phyloP scores from a whole-genome alignment of 2,329 filamentous ascomycete genomes.

The Paecilomyces sp. region DNA sequence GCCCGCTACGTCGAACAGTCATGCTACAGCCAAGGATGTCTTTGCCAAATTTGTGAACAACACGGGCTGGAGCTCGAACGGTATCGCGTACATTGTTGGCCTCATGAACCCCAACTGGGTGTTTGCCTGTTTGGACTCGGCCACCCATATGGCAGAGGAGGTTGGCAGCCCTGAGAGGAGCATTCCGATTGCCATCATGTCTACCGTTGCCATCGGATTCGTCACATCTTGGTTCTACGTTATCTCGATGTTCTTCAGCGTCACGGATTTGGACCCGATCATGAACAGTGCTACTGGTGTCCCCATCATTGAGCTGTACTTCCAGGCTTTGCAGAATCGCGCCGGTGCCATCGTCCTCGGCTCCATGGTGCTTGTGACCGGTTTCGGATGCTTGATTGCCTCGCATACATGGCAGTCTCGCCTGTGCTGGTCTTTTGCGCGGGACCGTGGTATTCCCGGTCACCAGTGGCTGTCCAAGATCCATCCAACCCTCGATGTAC shows the following conservation, averaged over 20 bases:
- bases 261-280: conserved; percentile 38
- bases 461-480: conserved; percentile 35
- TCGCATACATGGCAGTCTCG: conserved; percentile 46
- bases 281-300: conserved; percentile 36
- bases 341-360: conserved; percentile 42
- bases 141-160: conserved; percentile 47
- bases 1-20: conserved; percentile 36
- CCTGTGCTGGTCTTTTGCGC: conserved; percentile 47
- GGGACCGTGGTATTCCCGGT: conserved; percentile 43
- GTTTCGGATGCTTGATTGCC: conserved; percentile 40
- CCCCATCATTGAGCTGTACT: conserved; percentile 43
- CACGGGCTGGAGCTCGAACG: conserved; percentile 40
- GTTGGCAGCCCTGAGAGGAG: conserved; percentile 40
- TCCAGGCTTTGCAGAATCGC: conserved; percentile 38
- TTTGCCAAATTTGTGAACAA: conserved; percentile 48
- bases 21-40: conserved; percentile 43
- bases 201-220: conserved; percentile 44
- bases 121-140: conserved; percentile 45
- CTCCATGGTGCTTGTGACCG: conserved; percentile 40
- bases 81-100: conserved; percentile 46
- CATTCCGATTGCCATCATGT: conserved; percentile 45
- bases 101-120: conserved; percentile 46
- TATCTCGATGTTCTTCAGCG: conserved; percentile 45
- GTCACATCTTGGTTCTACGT: conserved; percentile 42
- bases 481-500: conserved; percentile 36